phyloP scores from a whole-genome alignment of 768 basidiomycete species.

The Suillus decipiens region DNA sequence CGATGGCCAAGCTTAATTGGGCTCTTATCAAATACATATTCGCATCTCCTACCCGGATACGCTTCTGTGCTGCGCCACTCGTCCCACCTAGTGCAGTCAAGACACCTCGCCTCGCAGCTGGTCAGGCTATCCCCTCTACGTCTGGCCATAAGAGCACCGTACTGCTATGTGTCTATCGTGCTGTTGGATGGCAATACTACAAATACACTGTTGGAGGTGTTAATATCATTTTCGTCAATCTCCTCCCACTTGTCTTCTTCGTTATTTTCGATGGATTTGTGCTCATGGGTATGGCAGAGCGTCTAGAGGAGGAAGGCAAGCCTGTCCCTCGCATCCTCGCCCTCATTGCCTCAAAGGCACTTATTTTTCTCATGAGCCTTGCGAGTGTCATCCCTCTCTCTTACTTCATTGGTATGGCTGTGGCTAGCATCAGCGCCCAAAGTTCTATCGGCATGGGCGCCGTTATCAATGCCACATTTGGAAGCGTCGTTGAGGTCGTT shows the following conservation, averaged over 20 bases:
- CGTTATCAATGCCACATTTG: conserved; percentile 98
- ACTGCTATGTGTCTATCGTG: conserved; percentile 91
- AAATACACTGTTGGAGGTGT: conserved; percentile 99
- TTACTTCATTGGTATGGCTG: conserved; percentile 99
- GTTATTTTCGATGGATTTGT: conserved; percentile 93
- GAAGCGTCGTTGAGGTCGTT: conserved; percentile 97
- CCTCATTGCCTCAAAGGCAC: conserved; percentile 67
- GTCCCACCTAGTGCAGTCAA: conserved; percentile 48
- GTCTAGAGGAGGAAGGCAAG: conserved; percentile 51
- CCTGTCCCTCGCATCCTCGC: conserved; percentile 66
- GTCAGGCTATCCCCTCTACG: conserved; percentile 79
- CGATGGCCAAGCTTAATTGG: conserved; percentile 98
- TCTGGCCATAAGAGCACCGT: conserved; percentile 82
- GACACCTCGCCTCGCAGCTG: conserved; percentile 74
- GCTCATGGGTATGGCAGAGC: conserved; percentile 70
- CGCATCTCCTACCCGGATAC: conserved; percentile 76
- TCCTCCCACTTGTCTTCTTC: conserved; percentile 91
- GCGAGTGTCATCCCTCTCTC: conserved; percentile 94
- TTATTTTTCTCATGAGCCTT: conserved; percentile 84
- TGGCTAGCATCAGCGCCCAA: conserved; percentile 98
- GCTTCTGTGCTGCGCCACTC: conserved; percentile 89
- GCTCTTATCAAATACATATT: conserved; percentile 85
- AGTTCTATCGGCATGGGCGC: conserved; percentile 99
- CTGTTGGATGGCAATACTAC: conserved; percentile 90
- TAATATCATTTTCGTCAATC: conserved; percentile 97